These are phyloP conservation scores for grape (Vitis vinifera) DNA, from an alignment of 164 flowering plant genomes.

Conservation along the genomic window DNA sequence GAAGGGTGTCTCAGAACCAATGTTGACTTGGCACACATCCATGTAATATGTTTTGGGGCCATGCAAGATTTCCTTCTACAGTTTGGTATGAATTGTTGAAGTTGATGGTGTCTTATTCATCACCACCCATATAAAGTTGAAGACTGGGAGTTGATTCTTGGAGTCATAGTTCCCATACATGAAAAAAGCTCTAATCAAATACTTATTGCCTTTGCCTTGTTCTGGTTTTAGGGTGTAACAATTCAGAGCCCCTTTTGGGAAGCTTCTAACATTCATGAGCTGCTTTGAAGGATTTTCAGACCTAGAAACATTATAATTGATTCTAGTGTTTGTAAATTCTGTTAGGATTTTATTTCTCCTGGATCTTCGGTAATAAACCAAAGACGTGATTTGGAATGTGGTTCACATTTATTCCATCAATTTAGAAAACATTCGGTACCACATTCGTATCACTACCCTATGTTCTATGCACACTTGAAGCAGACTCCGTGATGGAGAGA, in stretches of 20 bases:
- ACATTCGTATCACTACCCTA: too few relatives aligned
- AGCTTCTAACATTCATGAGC: slow-evolving; percentile 14
- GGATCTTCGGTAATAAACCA: too few relatives aligned
- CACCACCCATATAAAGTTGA: slow-evolving; percentile 22
- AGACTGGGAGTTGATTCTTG: slow-evolving; percentile 5
- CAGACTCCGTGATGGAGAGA: fast-evolving
- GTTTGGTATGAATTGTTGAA: not conserved
- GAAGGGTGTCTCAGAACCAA: slow-evolving; percentile 22
- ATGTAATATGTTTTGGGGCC: not conserved
- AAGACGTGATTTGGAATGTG: too few relatives aligned
- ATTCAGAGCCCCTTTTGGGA: slow-evolving; percentile 18
- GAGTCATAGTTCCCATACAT: slow-evolving; percentile 35
- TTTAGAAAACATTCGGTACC: too few relatives aligned
- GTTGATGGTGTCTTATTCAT: slow-evolving; percentile 16
- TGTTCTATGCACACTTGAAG: too few relatives aligned
- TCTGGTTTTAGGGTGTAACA: slow-evolving; percentile 18
- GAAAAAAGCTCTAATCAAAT: slow-evolving; percentile 29
- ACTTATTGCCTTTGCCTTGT: not conserved
- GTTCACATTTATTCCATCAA: too few relatives aligned
- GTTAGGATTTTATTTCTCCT: not conserved
- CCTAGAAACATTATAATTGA: slow-evolving; percentile 2
- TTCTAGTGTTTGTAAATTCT: slow-evolving; percentile 15
- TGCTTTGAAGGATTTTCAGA: not conserved
- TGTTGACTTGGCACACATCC: slow-evolving; percentile 26
- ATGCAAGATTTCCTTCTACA: slow-evolving; percentile 16